A percentile compares a stretch with the other conserved stretches of the same genome.
Conservation (phyloP, 331 rosid genomes). For the Quercus phellos region DNA sequence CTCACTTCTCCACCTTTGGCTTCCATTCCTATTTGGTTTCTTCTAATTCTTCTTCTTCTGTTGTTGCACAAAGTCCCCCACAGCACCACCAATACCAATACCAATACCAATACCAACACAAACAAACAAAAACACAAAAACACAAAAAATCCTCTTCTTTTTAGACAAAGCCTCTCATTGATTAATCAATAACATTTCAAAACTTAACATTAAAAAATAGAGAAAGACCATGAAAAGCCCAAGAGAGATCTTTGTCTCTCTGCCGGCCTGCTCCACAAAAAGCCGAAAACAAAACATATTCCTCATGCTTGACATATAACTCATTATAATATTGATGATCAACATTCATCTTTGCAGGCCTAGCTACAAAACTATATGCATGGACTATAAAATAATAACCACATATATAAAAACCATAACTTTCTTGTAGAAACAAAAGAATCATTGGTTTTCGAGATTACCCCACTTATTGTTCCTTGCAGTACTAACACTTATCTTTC, state of each 20-base stretch:
- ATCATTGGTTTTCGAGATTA: conserved; percentile 42
- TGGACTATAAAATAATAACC: background rate
- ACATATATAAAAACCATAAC: conserved; percentile 12
- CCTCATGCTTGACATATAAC: conserved; percentile 13
- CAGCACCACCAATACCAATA: background rate
- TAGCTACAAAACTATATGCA: conserved; percentile 18
- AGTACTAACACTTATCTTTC: background rate
- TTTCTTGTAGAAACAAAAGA: conserved; percentile 33
- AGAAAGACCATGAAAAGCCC: conserved; percentile 29
- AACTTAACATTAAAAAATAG: conserved; percentile 14
- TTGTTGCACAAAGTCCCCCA: conserved; percentile 24
- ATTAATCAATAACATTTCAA: conserved; percentile 17
- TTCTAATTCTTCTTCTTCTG: conserved; percentile 8
- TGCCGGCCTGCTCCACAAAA: conserved; percentile 55
- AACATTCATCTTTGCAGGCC: conserved; percentile 39
- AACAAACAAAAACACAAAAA: background rate
- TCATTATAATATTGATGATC: conserved; percentile 3
- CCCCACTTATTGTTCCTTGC: conserved; percentile 29
- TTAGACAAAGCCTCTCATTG: conserved; percentile 19
- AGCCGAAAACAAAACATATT: conserved; percentile 26
- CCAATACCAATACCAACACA: background rate
- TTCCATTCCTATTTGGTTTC: conserved; percentile 45
- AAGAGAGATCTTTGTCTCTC: conserved; percentile 46
- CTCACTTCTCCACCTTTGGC: conserved; percentile 54
- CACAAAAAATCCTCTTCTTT: conserved; percentile 30